Percentiles rank a stretch among this genome's conserved stretches.
These are phyloP conservation scores for Discostella stelligeroides DNA, from an alignment of 108 stramenopile species.

Conservation along the genomic window DNA sequence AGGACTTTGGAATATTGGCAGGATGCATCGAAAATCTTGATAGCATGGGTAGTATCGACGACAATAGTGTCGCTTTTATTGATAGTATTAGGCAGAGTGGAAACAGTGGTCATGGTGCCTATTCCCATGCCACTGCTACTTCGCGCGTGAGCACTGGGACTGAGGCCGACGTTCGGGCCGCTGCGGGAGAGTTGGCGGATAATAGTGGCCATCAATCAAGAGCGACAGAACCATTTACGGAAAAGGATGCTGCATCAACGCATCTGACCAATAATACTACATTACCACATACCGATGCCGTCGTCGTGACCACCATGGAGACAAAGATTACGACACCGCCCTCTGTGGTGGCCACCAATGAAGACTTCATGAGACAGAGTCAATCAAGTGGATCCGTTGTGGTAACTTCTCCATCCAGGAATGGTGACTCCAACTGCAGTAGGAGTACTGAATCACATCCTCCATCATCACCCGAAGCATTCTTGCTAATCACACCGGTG, in stretches of 20 bases:
- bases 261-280: too few species aligned
- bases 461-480: background rate
- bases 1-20: constrained; percentile 7
- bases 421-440: too few species aligned
- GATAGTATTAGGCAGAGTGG: background rate
- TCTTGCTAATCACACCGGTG: background rate
- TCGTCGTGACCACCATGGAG: too few species aligned
- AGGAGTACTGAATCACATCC: too few species aligned
- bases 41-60: background rate
- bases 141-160: background rate
- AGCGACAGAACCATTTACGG: too few species aligned
- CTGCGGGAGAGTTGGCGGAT: background rate
- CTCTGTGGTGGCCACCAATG: too few species aligned
- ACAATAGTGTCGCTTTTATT: background rate
- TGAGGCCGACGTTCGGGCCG: background rate
- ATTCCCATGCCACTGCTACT: background rate
- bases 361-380: background rate
- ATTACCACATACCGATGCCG: too few species aligned
- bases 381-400: background rate
- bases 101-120: background rate
- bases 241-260: too few species aligned
- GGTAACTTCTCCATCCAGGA: background rate
- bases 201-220: background rate
- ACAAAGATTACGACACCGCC: too few species aligned
- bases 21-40: constrained; percentile 10